Evolutionary conservation across 192 early-diverging fungal species (phyloP).

Genomic region (Dimargaris cristalligena): DNA sequence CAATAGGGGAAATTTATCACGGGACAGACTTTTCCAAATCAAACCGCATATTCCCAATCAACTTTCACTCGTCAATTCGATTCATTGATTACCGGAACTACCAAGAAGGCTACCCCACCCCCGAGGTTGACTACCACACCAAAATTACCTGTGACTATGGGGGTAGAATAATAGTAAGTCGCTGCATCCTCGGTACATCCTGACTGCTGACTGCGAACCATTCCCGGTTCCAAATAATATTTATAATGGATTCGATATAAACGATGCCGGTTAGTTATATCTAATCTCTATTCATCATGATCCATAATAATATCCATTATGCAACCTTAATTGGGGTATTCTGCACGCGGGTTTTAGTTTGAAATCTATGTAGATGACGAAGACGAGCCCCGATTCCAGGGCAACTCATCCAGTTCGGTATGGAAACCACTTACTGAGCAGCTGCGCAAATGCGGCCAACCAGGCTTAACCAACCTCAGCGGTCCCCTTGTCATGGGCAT

Average conservation of each 20-base stretch:
- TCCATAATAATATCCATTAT: too few relatives aligned
- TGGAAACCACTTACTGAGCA: background rate
- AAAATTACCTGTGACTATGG: background rate
- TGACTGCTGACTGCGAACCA: too few relatives aligned
- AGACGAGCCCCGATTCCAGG: background rate
- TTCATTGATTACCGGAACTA: background rate
- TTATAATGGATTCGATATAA: too few relatives aligned
- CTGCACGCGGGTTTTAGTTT: background rate
- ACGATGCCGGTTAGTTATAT: too few relatives aligned
- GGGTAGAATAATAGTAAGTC: too few relatives aligned
- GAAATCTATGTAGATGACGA: constrained; percentile 5
- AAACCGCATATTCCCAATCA: background rate
- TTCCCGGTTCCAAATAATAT: too few relatives aligned
- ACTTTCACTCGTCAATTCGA: background rate
- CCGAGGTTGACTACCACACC: background rate
- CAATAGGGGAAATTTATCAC: background rate
- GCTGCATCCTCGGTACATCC: too few relatives aligned
- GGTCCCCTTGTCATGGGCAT: background rate
- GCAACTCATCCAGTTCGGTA: background rate
- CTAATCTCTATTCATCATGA: too few relatives aligned
- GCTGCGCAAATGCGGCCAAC: background rate
- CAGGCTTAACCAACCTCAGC: background rate
- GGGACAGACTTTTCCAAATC: background rate
- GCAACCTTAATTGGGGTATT: too few relatives aligned
- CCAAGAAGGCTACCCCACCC: background rate